phyloP scores from a whole-genome alignment of 768 basidiomycete species.

The Termitomyces titanicus region DNA sequence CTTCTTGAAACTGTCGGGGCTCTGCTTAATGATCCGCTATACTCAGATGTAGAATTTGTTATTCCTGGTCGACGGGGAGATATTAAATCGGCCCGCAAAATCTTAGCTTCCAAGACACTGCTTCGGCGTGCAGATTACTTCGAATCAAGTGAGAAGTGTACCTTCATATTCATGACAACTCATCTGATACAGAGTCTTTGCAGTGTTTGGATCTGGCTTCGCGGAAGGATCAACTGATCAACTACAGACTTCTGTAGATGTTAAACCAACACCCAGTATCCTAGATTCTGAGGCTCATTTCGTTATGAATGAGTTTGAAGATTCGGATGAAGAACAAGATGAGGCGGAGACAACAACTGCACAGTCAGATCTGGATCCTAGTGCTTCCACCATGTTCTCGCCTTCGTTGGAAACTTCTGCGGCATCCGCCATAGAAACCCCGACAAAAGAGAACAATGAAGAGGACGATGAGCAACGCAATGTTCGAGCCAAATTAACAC shows the following conservation, averaged over 20 bases:
- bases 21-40: constrained; percentile 75
- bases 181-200: background rate
- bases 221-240: constrained; percentile 46
- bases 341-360: constrained; percentile 19
- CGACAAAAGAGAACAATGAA: constrained; percentile 22
- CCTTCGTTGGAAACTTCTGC: constrained; percentile 5
- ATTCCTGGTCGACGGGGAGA: constrained; percentile 45
- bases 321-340: constrained; percentile 42
- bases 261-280: constrained; percentile 16
- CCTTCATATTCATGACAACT: background rate
- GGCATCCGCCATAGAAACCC: constrained; percentile 8
- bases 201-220: constrained; percentile 76
- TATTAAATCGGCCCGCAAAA: constrained; percentile 36
- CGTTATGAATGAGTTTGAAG: constrained; percentile 46
- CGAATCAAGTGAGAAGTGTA: constrained; percentile 49
- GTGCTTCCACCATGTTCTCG: constrained; percentile 4
- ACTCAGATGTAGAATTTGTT: constrained; percentile 83
- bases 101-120: constrained; percentile 69
- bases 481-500: constrained; percentile 19
- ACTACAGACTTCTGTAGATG: constrained; percentile 20
- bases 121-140: constrained; percentile 78
- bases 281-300: constrained; percentile 24
- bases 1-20: constrained; percentile 70
- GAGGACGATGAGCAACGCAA: constrained; percentile 15
- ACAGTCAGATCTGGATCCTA: constrained; percentile 23